Percentiles rank a stretch among this genome's conserved stretches.
phyloP scores from a whole-genome alignment of 169 alveolate genomes.

The Eimeria falciformis region DNA sequence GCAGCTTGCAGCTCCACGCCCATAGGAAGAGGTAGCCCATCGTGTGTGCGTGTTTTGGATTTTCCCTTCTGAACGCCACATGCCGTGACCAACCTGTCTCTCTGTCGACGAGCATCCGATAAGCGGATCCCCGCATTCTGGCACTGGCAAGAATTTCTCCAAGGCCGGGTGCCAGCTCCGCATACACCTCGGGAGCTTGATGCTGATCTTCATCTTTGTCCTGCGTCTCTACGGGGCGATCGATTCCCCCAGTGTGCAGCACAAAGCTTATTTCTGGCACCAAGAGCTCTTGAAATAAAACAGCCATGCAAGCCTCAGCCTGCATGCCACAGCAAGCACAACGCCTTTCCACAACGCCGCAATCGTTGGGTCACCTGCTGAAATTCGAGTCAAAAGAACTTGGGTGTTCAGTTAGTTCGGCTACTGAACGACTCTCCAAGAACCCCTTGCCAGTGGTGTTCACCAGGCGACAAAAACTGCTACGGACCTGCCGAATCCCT shows the following conservation, averaged over 20 bases:
- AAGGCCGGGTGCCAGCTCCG: slow-evolving; percentile 55
- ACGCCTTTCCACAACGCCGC: too few relatives aligned
- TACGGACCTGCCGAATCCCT: slow-evolving; percentile 30
- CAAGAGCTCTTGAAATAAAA: slow-evolving; percentile 33
- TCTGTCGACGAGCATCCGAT: slow-evolving; percentile 49
- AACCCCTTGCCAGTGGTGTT: too few relatives aligned
- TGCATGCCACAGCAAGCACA: neutral
- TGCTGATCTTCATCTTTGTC: neutral
- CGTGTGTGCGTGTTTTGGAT: neutral
- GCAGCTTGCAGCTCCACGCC: too few relatives aligned
- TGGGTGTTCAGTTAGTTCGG: too few relatives aligned
- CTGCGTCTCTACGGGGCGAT: neutral
- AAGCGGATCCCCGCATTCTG: slow-evolving; percentile 52
- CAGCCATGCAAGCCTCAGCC: slow-evolving; percentile 69
- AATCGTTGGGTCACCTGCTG: too few relatives aligned
- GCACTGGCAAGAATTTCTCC: slow-evolving; percentile 66
- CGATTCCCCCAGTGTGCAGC: slow-evolving; percentile 32
- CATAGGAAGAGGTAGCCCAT: too few relatives aligned
- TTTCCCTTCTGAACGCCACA: neutral
- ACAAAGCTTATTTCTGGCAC: slow-evolving; percentile 31
- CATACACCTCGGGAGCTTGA: slow-evolving; percentile 21
- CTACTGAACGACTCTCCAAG: too few relatives aligned
- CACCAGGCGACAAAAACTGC: too few relatives aligned
- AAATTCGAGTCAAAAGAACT: too few relatives aligned
- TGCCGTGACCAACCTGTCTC: slow-evolving; percentile 2